Base-by-base conservation (phyloP, 768 basidiomycete species). In the Multifurca ochricompacta region DNA sequence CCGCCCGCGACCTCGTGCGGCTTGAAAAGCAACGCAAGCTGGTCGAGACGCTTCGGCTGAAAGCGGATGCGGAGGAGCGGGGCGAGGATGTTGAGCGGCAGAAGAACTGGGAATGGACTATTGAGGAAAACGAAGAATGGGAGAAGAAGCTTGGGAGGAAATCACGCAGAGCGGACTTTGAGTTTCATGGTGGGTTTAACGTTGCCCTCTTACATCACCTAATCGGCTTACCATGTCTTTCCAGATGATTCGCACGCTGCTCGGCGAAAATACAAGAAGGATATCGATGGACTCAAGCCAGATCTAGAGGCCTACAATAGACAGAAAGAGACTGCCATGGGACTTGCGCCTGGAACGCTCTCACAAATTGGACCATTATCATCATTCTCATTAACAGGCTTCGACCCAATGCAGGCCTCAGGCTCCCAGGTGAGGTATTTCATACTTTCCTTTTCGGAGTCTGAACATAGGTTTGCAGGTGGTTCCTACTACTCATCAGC, bases 111-210 rank as follows among this genome's bases (percentile, higher is more conserved):
- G 89, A 91, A 63, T 93, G 88, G 74, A 88, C 88, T 25, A 82
- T 96, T 53, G 91, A 97, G 71, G 91, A 97, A 70, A 95, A 93
- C 65, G 92, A 98, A 58, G 76, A 82, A 53, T 99, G 96, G 96
- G 93, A 96, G 73, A 88, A 87, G 76, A 91, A 93, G 68, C 68
- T 80, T 61, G 84, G 82, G 23, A 72, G 85, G 63, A 97, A 93
- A 70, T 80, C 79, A 59, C 76, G 91, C 67, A 77, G 90, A 68
- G 89, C 84, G 8, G 90, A 95, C 69, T 91, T 83, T 60, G 84
- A 87, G 68, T 98, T 96, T 66, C 87, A 95, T 66, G 90, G 95
- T 93, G 54, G 45, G 87, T 74, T 21, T 6, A 48, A n/a, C 16
- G 28, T 3, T 37, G 36, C 19, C 28, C 14, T 9, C n/a, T n/a